Base-by-base conservation (phyloP, 768 basidiomycete species). In the Strobilomyces dryophilus region DNA sequence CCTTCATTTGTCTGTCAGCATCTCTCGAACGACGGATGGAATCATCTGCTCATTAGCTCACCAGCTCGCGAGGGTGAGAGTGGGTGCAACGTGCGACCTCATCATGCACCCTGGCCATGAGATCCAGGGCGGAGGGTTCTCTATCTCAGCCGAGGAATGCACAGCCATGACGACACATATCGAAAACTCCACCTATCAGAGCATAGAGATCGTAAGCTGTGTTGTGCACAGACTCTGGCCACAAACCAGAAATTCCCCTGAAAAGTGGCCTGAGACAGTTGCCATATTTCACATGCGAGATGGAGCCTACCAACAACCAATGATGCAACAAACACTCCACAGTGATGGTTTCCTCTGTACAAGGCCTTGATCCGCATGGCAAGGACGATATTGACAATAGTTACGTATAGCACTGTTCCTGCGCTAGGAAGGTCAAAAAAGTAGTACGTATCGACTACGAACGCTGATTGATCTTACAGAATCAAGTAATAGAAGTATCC, bases 1-100 rank as follows among this genome's bases (percentile, higher is more conserved):
- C 63, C 63, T 66, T 51, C 8, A 46, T 1, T 2, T 24, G 32
- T 18, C 12, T 12, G 11, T 66, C 35, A 64, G 46, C 37, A 1
- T 35, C 31, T 24, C 24, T 5, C 26, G 14, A 37, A 20, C 5
- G n/a, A 17, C 8, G n/a, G n/a, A 17, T 9, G 7, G 17, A 37
- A 43, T 1, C 14, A 8, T 24, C 24, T 9, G 24, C n/a, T n/a
- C n/a, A 4, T 41, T 12, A 5, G 12, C 63, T 50, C 37, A 65
- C 63, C 63, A 65, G 21, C 61, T 57, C n/a, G 47, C 49, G 24
- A 65, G 61, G 7, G 61, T 61, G 27, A 63, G 51, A 8, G 37
- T 18, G n/a, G 61, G 61, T 17, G 58, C 61, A 29, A 24, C 7
- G 18, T 7, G 35, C 9, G 55, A 56, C 20, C 35, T 51, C 8